Percentiles rank a stretch among this genome's conserved stretches.
Conservation (phyloP, 495 filamentous ascomycete species). For the Niebla homalea region DNA sequence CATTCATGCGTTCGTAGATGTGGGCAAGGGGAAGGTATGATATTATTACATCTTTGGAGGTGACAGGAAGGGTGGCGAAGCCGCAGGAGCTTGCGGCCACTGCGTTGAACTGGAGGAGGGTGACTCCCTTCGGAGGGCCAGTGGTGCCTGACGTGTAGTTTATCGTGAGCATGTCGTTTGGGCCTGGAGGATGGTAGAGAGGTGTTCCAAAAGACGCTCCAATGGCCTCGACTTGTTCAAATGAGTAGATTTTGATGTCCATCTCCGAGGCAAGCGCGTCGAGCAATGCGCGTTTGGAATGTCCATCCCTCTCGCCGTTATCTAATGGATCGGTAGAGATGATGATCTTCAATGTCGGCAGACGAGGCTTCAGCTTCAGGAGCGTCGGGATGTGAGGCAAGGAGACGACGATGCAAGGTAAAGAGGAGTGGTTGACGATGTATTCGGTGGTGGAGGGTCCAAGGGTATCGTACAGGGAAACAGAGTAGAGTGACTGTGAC, state of each 20-base stretch:
- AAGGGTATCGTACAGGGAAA: constrained; percentile 94
- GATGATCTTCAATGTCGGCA: constrained; percentile 78
- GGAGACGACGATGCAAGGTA: constrained; percentile 65
- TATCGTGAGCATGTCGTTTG: constrained; percentile 76
- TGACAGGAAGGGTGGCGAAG: constrained; percentile 37
- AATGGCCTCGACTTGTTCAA: constrained; percentile 64
- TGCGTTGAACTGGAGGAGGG: constrained; percentile 71
- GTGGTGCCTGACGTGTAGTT: constrained; percentile 98
- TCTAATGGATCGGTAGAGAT: constrained; percentile 80
- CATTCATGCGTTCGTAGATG: constrained; percentile 76
- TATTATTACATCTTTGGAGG: constrained; percentile 44
- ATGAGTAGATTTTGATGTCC: constrained; percentile 64
- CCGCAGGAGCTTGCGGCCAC: constrained; percentile 55
- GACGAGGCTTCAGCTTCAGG: constrained; percentile 63
- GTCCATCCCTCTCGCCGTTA: constrained; percentile 59
- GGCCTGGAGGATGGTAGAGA: constrained; percentile 50
- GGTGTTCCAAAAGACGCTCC: constrained; percentile 54
- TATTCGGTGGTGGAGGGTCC: constrained; percentile 84
- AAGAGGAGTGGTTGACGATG: constrained; percentile 79
- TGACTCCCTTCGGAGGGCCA: constrained; percentile 84
- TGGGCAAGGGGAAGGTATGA: constrained; percentile 94
- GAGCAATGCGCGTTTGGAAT: constrained; percentile 67
- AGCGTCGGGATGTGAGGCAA: constrained; percentile 77
- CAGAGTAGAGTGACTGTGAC: constrained; percentile 77
- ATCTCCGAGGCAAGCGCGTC: constrained; percentile 55